Base-by-base conservation (phyloP, 805 yeast species). In the Naumovozyma dairenensis region DNA sequence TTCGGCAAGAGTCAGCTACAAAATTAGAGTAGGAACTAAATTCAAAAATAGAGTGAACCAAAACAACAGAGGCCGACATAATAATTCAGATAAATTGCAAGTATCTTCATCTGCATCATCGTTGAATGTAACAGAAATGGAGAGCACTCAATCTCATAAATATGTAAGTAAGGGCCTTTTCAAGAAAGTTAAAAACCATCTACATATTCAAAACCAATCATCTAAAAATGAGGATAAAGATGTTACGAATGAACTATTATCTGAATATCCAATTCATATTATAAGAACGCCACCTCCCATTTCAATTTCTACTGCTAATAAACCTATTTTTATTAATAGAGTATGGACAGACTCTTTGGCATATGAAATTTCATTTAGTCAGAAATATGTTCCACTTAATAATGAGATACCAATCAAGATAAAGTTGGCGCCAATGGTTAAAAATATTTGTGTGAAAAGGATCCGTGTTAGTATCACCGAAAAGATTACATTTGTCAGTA, bases 251-350 rank as follows among this genome's bases (percentile, higher is more conserved):
- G 38, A 51, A 4, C 28, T 51, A 5, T 48, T 48, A 28, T 55
- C 55, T 7, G 62, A 60, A 26, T 54, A 51, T 20, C 54, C 56
- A 16, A 34, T 65, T 3, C 53, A 53, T 15, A 43, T 65, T 8
- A 48, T 68, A 1, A 57, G 72, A 38, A 63, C 62, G 0, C 71
- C 71, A 3, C 71, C 72, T 7, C 48, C 51, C 7, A 44, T 46
- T 2, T 63, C 66, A 1, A 36, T 55, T 1, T 57, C 67, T 0
- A 62, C 69, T 1, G 61, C 63, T 4, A 80, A 80, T 49, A 82
- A 80, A 49, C 85, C 93, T 0, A 73, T 82, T 12, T 80, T 76
- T 52, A 84, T 82, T 21, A 80, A 79, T 51, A 66, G 84, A 42
- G 67, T 75, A 1, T 82, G 93, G 93, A 74, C 77, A 45, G 78